Percentiles rank a stretch among this genome's conserved stretches.
phyloP scores from a whole-genome alignment of 2,329 filamentous ascomycete species.

The Cercospora sp. region DNA sequence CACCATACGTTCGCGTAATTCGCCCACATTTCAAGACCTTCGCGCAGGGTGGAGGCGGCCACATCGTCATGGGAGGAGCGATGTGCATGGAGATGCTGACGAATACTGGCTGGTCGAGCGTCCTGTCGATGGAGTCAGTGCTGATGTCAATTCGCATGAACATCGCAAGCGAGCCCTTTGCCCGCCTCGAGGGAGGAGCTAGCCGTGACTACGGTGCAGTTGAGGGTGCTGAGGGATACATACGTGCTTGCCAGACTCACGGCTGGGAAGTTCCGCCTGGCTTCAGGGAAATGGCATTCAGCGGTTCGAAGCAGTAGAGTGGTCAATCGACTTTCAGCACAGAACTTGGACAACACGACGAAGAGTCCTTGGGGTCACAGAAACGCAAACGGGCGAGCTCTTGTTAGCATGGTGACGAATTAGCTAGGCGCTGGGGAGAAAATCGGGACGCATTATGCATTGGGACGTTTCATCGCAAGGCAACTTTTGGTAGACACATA shows the following conservation, averaged over 20 bases:
- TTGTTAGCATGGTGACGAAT: background rate
- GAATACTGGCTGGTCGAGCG: slow-evolving; percentile 76
- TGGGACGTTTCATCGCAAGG: background rate
- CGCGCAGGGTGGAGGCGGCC: slow-evolving; percentile 72
- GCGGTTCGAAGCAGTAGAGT: slow-evolving; percentile 6
- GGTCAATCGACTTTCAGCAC: background rate
- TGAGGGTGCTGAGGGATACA: slow-evolving; percentile 74
- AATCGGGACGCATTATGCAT: background rate
- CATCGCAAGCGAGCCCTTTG: slow-evolving; percentile 71
- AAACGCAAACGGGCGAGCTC: background rate
- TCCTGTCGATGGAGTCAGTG: slow-evolving; percentile 72
- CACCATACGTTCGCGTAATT: slow-evolving; percentile 82
- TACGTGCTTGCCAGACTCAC: slow-evolving; percentile 66
- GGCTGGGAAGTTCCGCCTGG: slow-evolving; percentile 72
- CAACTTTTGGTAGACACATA: background rate
- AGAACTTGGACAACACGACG: background rate
- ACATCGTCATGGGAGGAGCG: slow-evolving; percentile 80
- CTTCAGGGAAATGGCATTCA: slow-evolving; percentile 52
- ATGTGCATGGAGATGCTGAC: slow-evolving; percentile 77
- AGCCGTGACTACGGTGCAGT: slow-evolving; percentile 57
- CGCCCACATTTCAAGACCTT: slow-evolving; percentile 77
- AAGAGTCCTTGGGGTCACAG: background rate
- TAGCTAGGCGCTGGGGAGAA: slow-evolving; percentile 5
- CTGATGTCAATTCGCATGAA: slow-evolving; percentile 79
- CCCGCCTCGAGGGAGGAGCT: slow-evolving; percentile 56